Evolutionary conservation across 1,284 basidiomycete genomes (phyloP), one percentile per base, ranked within the genome.

Genomic region (Golubevia sp.): DNA sequence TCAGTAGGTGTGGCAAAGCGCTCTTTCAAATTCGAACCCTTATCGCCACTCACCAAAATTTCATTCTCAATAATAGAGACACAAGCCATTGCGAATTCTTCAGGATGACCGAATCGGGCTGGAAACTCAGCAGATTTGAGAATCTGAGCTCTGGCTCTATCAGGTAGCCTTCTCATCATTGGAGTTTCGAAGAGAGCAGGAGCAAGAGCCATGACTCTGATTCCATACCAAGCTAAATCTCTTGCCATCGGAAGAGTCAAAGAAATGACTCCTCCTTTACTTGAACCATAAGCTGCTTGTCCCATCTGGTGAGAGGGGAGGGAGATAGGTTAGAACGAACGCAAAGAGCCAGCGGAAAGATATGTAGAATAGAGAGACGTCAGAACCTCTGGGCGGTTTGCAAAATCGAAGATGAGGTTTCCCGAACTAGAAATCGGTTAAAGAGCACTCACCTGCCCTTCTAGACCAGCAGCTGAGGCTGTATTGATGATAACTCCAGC

Each of bases 401-500:
- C 38, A 44, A 44, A 44, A 44, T n/a, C n/a, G n/a, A n/a, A n/a
- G n/a, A n/a, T n/a, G n/a, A n/a, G n/a, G n/a, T n/a, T n/a, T n/a
- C n/a, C n/a, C n/a, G n/a, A n/a, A n/a, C n/a, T n/a, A n/a, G n/a
- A n/a, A n/a, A n/a, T n/a, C n/a, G n/a, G n/a, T n/a, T n/a, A n/a
- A n/a, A 18, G 18, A 18, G 38, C 18, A 67, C 30, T 34, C 30
- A 34, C 68, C 57, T 84, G 84, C 4, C 84, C 84, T 27, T 85
- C 84, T 20, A 81, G 69, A 0, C 74, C 81, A 25, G 79, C 76
- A 2, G 82, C 81, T 1, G 72, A 76, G 25, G 74, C 73, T 7
- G 77, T 80, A 52, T 82, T 65, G 61, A 85, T 75, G 61, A 85
- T 83, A n/a, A 85, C 78, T 5, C 84, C 84, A 1, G 67, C 56